A percentile compares a stretch with the other conserved stretches of the same genome.
These are phyloP conservation scores for Rostrohypoxylon terebratum DNA, from an alignment of 495 filamentous ascomycete species.

Conservation along the genomic window DNA sequence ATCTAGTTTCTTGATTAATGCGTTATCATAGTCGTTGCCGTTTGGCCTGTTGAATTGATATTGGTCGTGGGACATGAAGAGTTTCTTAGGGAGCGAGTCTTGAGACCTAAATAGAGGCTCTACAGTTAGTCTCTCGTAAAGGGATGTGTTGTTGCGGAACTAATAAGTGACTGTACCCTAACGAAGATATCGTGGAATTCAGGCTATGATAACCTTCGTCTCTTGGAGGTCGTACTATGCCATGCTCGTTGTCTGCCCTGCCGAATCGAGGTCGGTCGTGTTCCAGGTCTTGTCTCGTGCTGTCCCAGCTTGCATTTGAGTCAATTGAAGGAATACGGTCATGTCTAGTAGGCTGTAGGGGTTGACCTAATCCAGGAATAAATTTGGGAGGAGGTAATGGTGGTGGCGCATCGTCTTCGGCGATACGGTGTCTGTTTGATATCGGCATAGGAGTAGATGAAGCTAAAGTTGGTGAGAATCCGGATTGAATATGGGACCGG, in stretches of 20 bases:
- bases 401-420: slow-evolving; percentile 60
- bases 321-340: slow-evolving; percentile 48
- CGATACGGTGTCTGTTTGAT: slow-evolving; percentile 48
- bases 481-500: slow-evolving; percentile 59
- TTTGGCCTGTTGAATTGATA: slow-evolving; percentile 66
- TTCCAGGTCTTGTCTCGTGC: slow-evolving; percentile 41
- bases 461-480: slow-evolving; percentile 55
- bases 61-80: slow-evolving; percentile 59
- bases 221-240: slow-evolving; percentile 37
- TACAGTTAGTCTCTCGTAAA: slow-evolving; percentile 33
- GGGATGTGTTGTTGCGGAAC: neutral
- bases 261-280: slow-evolving; percentile 38
- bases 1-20: slow-evolving; percentile 79
- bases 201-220: slow-evolving; percentile 52
- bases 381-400: slow-evolving; percentile 62
- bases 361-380: slow-evolving; percentile 51
- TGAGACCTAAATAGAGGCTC: slow-evolving; percentile 40
- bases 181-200: slow-evolving; percentile 49
- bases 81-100: slow-evolving; percentile 53
- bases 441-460: slow-evolving; percentile 63
- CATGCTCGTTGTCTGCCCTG: slow-evolving; percentile 45
- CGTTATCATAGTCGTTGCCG: slow-evolving; percentile 81
- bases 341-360: slow-evolving; percentile 28
- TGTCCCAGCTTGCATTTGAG: slow-evolving; percentile 46
- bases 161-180: slow-evolving; percentile 40